Conservation (phyloP, 495 filamentous ascomycete species). For the Penicillium steckii region DNA sequence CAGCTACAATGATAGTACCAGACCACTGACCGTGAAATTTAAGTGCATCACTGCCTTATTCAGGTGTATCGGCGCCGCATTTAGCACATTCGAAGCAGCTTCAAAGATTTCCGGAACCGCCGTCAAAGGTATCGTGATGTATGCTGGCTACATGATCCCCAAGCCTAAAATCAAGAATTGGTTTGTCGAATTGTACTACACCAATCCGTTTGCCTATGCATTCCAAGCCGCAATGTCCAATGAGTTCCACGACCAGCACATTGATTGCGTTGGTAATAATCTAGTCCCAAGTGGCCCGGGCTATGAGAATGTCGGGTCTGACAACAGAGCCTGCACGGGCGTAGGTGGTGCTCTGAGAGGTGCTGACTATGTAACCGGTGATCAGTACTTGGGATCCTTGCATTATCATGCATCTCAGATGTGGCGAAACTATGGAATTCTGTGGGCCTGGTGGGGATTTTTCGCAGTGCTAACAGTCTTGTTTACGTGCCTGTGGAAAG, state of each 20-base stretch:
- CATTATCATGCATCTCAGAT: slow-evolving; percentile 43
- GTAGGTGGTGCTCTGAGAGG: slow-evolving; percentile 48
- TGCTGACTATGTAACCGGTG: slow-evolving; percentile 39
- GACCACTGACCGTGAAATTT: slow-evolving; percentile 3
- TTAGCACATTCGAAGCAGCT: slow-evolving; percentile 48
- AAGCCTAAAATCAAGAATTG: slow-evolving; percentile 67
- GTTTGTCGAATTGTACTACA: slow-evolving; percentile 70
- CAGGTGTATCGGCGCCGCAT: slow-evolving; percentile 45
- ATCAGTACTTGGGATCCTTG: slow-evolving; percentile 48
- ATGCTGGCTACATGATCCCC: slow-evolving; percentile 56
- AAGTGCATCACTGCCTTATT: slow-evolving; percentile 50
- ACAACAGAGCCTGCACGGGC: slow-evolving; percentile 49
- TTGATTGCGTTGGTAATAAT: slow-evolving; percentile 47
- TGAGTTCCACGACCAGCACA: slow-evolving; percentile 58
- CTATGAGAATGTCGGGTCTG: slow-evolving; percentile 23
- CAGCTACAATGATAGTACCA: too few species aligned
- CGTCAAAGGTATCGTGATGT: slow-evolving; percentile 53
- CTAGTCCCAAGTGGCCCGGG: slow-evolving; percentile 39
- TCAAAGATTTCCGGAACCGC: slow-evolving; percentile 51
- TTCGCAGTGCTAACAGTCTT: slow-evolving; percentile 35
- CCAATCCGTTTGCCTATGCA: slow-evolving; percentile 70
- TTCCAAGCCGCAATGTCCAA: slow-evolving; percentile 67
- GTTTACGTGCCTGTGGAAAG: slow-evolving; percentile 33
- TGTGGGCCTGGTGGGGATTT: slow-evolving; percentile 43
- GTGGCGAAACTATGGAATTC: slow-evolving; percentile 46